Base-by-base conservation (phyloP, 345 rosid genomes). In the Stellera chamaejasme region DNA sequence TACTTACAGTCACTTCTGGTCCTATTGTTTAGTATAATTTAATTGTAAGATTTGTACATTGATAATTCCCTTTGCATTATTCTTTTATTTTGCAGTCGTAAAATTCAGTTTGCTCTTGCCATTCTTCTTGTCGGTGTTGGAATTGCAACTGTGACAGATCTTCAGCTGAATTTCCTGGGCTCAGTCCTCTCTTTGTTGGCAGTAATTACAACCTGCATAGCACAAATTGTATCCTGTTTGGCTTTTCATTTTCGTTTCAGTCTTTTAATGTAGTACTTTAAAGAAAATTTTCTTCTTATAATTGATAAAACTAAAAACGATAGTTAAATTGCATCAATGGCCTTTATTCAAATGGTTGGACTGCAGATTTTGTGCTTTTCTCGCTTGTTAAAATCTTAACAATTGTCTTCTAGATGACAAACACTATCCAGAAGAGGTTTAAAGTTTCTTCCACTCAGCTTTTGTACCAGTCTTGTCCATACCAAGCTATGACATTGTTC, bases 391-490 rank as follows among this genome's bases (percentile, higher is more conserved):
- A 63, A 58, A 55, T 55, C 97, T 87, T 89, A 73, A 93, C 84
- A 65, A 68, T 25, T 55, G 47, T 28, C 50, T 46, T 42, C 67
- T 73, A 94, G 99, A 94, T 94, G 99, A 94, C 99, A 66, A 94
- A 94, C 69, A 94, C 99, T 45, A 94, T 94, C 75, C 99, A 94
- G 80, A 94, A 94, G 88, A 94, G 90, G 75, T 94, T 87, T 78
- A 94, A 90, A 72, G 97, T 94, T 51, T 94, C 99, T 57, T 94
- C 99, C 46, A 94, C 99, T 55, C 99, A 94, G 56, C 97, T 94
- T 66, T 81, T 94, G 50, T 94, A 94, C 68, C 99, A 94, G 78
- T 94, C 99, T 43, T 90, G 96, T 75, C 99, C 99, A 11, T 94
- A 94, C 69, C 99, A 94, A 72, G 99, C 99, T 0, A 63, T 90